Conservation (phyloP, 306 rosid species). For the barrel medic (Medicago truncatula) region DNA sequence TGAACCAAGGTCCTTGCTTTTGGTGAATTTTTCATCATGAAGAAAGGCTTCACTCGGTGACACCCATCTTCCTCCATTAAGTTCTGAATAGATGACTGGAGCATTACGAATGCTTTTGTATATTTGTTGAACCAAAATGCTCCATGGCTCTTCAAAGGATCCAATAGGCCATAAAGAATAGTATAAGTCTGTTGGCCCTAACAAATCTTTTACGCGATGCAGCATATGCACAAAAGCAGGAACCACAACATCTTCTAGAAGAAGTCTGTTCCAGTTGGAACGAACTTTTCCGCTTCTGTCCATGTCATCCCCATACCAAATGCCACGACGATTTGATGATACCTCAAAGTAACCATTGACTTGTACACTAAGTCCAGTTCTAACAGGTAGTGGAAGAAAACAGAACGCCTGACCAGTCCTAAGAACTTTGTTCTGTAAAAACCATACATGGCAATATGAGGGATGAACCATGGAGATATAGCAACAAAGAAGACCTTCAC, state of each 20-base stretch:
- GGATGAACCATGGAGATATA: constrained; percentile 40
- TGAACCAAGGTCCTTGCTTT: constrained; percentile 77
- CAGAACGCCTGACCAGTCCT: constrained; percentile 92
- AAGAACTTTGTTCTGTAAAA: constrained; percentile 69
- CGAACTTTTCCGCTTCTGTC: constrained; percentile 97
- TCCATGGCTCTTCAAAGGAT: constrained; percentile 97
- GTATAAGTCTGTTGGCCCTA: constrained; percentile 70
- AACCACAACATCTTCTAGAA: constrained; percentile 86
- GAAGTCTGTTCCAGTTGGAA: constrained; percentile 91
- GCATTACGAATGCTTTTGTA: constrained; percentile 65
- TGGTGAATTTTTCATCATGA: constrained; percentile 72
- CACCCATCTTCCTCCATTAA: constrained; percentile 92
- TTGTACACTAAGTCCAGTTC: constrained; percentile 90
- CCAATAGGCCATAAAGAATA: constrained; percentile 93
- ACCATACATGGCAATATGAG: constrained; percentile 51
- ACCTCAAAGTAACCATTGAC: constrained; percentile 98
- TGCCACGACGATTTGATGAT: constrained; percentile 97
- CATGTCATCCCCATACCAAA: constrained; percentile 99
- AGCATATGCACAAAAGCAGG: constrained; percentile 81
- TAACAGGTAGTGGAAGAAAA: constrained; percentile 94
- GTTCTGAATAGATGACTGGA: constrained; percentile 73
- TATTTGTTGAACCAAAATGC: constrained; percentile 72
- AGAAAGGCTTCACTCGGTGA: constrained; percentile 86
- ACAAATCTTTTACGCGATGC: constrained; percentile 64
- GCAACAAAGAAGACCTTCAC: constrained; percentile 30